Evolutionary conservation across 768 basidiomycete genomes (phyloP), one percentile per base, ranked within the genome.

Genomic region (Mycena galopus): DNA sequence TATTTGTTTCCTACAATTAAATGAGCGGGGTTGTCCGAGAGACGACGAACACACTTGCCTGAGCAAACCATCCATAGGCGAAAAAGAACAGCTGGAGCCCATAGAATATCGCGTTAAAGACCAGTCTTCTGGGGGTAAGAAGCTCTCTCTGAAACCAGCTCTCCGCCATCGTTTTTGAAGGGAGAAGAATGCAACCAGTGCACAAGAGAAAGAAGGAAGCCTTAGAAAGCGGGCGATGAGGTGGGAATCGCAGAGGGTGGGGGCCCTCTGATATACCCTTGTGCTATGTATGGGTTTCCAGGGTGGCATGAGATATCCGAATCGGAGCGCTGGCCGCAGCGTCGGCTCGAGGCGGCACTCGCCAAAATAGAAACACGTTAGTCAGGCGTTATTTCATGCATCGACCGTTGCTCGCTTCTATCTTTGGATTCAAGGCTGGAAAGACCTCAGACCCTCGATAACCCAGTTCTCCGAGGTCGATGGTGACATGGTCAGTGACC

Each of bases 1-100:
- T 1, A 81, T 96, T 91, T 17, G 87, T 87, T 79, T 78, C 86
- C 93, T 96, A 77, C n/a, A 37, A 55, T 21, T 23, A 65, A 57
- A 65, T 67, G 51, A 30, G 14, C 55, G 50, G 12, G 19, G 55
- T 39, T n/a, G 30, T 3, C 53, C 6, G n/a, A 42, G 47, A 25
- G 25, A 3, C 16, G 17, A 10, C n/a, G 6, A 62, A 37, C 32
- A 62, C 30, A 79, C 86, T 29, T 71, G 92, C 94, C 88, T 96
- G 94, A 78, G 88, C 89, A 79, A 90, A 87, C 95, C 96, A 98
- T n/a, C 96, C 96, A 81, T 95, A 93, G 0, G 85, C 91, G 77
- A 97, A 96, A 77, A 95, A 80, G 70, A 80, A 83, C 42, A 95
- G 64, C 71, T 98, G 96, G 0, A 88, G 77, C 50, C 94, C 92